Percentiles rank a stretch among this genome's conserved stretches.
phyloP scores from a whole-genome alignment of 306 rosid genomes.

The Purshia tridentata region DNA sequence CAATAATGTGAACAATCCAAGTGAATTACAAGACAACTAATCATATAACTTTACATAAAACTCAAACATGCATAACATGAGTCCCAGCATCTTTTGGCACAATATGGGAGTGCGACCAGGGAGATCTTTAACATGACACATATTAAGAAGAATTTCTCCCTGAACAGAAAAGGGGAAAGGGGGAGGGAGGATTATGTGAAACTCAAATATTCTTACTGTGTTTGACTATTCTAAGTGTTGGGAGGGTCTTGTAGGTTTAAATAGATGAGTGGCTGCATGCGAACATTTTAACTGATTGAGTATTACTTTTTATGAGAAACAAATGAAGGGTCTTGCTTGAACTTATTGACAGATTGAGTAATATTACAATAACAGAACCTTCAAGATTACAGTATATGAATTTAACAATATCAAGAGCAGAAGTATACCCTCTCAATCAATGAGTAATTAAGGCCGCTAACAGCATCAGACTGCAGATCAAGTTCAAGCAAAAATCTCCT shows the following conservation, averaged over 20 bases:
- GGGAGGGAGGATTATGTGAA: neutral
- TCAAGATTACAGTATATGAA: constrained; percentile 3
- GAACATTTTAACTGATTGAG: neutral
- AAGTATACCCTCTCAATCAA: constrained; percentile 68
- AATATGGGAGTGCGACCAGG: neutral
- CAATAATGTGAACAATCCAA: neutral
- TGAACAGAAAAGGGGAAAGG: neutral
- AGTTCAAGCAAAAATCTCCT: constrained; percentile 86
- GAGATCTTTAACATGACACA: neutral
- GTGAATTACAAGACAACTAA: neutral
- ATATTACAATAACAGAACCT: neutral
- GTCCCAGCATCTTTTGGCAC: neutral
- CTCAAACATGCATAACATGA: neutral
- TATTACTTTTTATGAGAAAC: neutral
- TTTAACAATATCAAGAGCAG: constrained; percentile 22
- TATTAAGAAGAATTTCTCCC: neutral
- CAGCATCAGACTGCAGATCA: constrained; percentile 80
- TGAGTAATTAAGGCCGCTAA: constrained; percentile 66
- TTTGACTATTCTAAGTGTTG: neutral
- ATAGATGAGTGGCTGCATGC: neutral
- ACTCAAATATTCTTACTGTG: neutral
- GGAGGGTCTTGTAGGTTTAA: neutral
- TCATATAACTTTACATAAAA: neutral
- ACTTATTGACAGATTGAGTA: neutral
- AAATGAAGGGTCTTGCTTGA: neutral